Evolutionary conservation across 192 early-diverging fungal genomes (phyloP).

Genomic region (Coemansia sp.): DNA sequence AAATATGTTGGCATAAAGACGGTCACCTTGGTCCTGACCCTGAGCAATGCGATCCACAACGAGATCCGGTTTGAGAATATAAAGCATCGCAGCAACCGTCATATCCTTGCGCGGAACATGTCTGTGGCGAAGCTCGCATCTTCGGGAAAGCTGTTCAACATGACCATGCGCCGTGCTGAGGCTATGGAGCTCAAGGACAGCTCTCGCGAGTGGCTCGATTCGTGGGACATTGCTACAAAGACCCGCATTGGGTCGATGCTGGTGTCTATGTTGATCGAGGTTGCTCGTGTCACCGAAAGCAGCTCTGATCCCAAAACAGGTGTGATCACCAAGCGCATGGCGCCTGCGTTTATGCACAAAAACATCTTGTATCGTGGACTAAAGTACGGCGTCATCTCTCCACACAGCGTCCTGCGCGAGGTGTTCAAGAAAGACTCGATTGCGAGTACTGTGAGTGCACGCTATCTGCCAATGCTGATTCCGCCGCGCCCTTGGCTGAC

Average conservation of each 20-base stretch:
- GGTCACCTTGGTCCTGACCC: constrained; percentile 44
- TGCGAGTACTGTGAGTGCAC: constrained; percentile 63
- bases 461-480: constrained; percentile 91
- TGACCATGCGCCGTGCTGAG: constrained; percentile 71
- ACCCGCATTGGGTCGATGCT: constrained; percentile 64
- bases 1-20: constrained; percentile 62
- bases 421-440: constrained; percentile 63
- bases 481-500: constrained; percentile 89
- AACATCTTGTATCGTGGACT: constrained; percentile 64
- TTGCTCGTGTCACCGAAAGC: constrained; percentile 65
- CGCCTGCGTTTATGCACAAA: constrained; percentile 79
- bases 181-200: constrained; percentile 58
- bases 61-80: constrained; percentile 81
- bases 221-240: constrained; percentile 63
- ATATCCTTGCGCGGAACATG: constrained; percentile 52
- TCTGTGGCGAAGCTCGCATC: constrained; percentile 70
- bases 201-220: constrained; percentile 62
- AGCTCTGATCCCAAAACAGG: constrained; percentile 62
- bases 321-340: constrained; percentile 57
- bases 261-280: constrained; percentile 64
- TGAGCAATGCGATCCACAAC: constrained; percentile 77
- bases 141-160: constrained; percentile 78
- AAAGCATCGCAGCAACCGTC: constrained; percentile 66
- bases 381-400: constrained; percentile 69
- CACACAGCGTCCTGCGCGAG: constrained; percentile 68